A percentile compares a stretch with the other conserved stretches of the same genome.
Conservation (phyloP, 83 land plant species). For the Larix sibirica region DNA sequence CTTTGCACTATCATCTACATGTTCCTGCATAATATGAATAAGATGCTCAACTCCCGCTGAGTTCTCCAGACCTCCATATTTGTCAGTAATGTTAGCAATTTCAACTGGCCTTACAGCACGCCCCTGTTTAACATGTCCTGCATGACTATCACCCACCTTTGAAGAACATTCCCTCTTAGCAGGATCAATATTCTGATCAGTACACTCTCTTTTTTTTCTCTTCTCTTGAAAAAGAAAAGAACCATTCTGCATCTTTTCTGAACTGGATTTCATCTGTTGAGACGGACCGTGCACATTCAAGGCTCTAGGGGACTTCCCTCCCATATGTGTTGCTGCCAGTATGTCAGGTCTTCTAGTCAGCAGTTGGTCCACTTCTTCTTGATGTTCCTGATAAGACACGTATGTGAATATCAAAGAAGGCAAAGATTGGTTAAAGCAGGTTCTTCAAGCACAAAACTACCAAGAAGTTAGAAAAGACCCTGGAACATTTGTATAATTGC, state of each 20-base stretch:
- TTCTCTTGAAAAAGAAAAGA: no score
- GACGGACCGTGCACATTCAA: constrained; percentile 52
- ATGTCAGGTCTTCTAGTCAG: constrained; percentile 80
- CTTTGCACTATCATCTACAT: constrained; percentile 1
- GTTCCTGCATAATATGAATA: background rate
- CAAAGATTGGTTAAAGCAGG: no score
- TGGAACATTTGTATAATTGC: no score
- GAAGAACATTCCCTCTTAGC: background rate
- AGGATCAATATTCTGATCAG: no score
- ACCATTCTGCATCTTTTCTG: constrained; percentile 58
- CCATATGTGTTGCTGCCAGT: constrained; percentile 76
- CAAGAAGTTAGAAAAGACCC: no score
- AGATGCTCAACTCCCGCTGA: constrained; percentile 2
- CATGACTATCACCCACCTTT: constrained; percentile 5
- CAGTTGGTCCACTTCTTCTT: constrained; percentile 86
- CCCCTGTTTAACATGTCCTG: background rate
- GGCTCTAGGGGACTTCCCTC: constrained; percentile 79
- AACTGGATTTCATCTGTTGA: constrained; percentile 38
- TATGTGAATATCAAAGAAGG: no score
- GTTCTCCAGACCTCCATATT: constrained; percentile 15
- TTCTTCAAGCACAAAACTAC: no score
- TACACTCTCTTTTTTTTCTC: no score
- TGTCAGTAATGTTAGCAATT: background rate
- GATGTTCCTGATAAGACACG: constrained; percentile 53
- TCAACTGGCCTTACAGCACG: background rate